A percentile compares a stretch with the other conserved stretches of the same genome.
These are phyloP conservation scores for Boletus rubropictus DNA, from an alignment of 768 basidiomycete genomes.

Conservation along the genomic window DNA sequence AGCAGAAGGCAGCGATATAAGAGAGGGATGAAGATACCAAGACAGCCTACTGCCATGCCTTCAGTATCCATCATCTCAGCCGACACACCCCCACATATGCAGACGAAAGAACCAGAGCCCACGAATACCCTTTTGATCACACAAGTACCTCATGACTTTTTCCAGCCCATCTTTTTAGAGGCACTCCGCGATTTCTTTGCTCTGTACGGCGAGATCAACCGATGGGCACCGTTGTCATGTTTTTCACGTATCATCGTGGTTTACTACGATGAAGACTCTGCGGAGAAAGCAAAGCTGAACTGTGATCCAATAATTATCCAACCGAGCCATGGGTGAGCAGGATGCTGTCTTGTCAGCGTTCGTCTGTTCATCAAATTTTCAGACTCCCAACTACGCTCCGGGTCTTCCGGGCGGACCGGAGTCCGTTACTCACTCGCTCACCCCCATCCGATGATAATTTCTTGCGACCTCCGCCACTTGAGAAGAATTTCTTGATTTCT, in stretches of 20 bases:
- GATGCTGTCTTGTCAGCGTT: slow-evolving; percentile 3
- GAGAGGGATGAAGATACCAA: background rate
- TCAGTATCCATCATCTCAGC: slow-evolving; percentile 28
- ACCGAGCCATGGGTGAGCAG: slow-evolving; percentile 46
- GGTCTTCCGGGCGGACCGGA: slow-evolving; percentile 70
- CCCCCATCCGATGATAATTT: slow-evolving; percentile 24
- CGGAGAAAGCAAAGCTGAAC: slow-evolving; percentile 58
- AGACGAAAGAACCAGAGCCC: slow-evolving; percentile 8
- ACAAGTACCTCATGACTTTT: slow-evolving; percentile 69
- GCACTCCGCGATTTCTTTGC: slow-evolving; percentile 69
- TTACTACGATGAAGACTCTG: slow-evolving; percentile 56
- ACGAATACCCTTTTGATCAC: slow-evolving; percentile 89
- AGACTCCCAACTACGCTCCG: slow-evolving; percentile 52
- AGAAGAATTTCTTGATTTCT: slow-evolving; percentile 96
- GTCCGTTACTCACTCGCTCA: slow-evolving; percentile 45
- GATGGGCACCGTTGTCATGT: slow-evolving; percentile 83
- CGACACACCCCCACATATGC: background rate
- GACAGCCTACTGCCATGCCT: slow-evolving; percentile 13
- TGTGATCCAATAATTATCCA: slow-evolving; percentile 63
- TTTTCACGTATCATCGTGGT: slow-evolving; percentile 83
- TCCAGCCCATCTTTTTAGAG: slow-evolving; percentile 61
- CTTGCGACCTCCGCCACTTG: slow-evolving; percentile 69
- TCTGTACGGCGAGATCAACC: slow-evolving; percentile 73
- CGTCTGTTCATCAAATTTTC: slow-evolving; percentile 8
- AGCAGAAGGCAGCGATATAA: slow-evolving; percentile 9